Evolutionary conservation across 345 rosid genomes (phyloP).

Genomic region (Gossypium bickii): DNA sequence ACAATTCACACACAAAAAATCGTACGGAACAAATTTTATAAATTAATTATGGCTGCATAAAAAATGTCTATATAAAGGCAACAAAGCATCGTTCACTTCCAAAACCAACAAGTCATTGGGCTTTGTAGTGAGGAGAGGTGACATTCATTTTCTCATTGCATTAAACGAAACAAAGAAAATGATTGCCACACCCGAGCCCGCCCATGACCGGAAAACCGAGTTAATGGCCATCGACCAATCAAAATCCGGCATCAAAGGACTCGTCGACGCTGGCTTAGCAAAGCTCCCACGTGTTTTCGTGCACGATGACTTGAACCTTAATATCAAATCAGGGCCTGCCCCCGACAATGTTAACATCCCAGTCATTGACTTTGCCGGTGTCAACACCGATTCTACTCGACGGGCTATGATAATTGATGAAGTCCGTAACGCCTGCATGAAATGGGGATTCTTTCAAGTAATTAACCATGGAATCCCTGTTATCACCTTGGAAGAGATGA

Average conservation of each 20-base stretch:
- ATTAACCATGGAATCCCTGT: conserved; percentile 21
- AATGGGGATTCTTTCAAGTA: conserved; percentile 29
- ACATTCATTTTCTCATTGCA: background rate
- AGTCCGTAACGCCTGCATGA: conserved; percentile 11
- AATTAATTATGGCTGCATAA: too few relatives aligned
- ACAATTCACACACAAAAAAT: too few relatives aligned
- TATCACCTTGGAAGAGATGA: conserved; percentile 15
- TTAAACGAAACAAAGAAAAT: background rate
- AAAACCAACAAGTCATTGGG: background rate
- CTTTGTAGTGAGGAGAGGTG: background rate
- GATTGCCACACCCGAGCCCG: conserved; percentile 7
- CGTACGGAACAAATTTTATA: too few relatives aligned
- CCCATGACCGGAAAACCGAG: conserved; percentile 9
- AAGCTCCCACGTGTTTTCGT: conserved; percentile 14
- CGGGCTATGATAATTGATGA: background rate
- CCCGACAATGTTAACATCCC: background rate
- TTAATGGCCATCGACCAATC: conserved; percentile 2
- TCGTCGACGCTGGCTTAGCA: conserved; percentile 6
- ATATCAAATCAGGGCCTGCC: background rate
- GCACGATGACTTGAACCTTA: conserved; percentile 8
- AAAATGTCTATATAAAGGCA: background rate
- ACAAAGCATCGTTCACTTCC: background rate
- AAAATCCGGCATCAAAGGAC: conserved; percentile 13
- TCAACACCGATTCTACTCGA: background rate
- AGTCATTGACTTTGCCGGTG: background rate